These are phyloP conservation scores for Ophiocordyceps robertsii DNA, from an alignment of 2,329 filamentous ascomycete species.

Conservation along the genomic window DNA sequence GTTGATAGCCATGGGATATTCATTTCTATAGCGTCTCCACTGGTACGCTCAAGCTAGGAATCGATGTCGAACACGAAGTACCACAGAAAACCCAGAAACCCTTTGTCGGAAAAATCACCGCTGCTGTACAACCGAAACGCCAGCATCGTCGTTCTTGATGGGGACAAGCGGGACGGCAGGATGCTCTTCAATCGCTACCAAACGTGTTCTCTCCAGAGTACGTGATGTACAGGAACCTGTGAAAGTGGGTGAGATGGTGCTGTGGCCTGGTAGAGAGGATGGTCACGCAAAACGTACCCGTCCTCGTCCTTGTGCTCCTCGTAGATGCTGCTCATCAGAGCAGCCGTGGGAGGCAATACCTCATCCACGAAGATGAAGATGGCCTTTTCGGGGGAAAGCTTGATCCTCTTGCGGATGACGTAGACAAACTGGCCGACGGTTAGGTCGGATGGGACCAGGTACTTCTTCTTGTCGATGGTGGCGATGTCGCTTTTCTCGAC, in stretches of 20 bases:
- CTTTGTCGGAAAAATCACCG: slow-evolving; percentile 11
- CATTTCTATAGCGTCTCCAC: no score
- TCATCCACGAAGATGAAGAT: slow-evolving; percentile 99
- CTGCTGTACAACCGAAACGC: slow-evolving; percentile 21
- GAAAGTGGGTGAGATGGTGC: neutral
- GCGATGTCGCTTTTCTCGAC: slow-evolving; percentile 99
- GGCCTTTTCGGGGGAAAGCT: slow-evolving; percentile 98
- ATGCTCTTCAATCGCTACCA: slow-evolving; percentile 31
- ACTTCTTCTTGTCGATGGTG: slow-evolving; percentile 99
- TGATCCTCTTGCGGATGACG: slow-evolving; percentile 99
- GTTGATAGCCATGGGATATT: no score
- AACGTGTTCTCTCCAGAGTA: slow-evolving; percentile 99
- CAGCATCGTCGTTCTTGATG: slow-evolving; percentile 15
- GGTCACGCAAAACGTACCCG: slow-evolving; percentile 30
- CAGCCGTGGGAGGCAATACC: slow-evolving; percentile 88
- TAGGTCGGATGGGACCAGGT: slow-evolving; percentile 90
- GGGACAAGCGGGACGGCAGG: slow-evolving; percentile 1
- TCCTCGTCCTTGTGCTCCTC: slow-evolving; percentile 93
- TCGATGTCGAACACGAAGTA: no score
- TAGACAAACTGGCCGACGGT: slow-evolving; percentile 99
- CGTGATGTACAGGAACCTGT: slow-evolving; percentile 93
- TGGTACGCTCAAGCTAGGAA: no score
- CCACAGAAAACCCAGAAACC: slow-evolving; percentile 7
- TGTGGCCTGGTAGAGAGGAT: neutral
- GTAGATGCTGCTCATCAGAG: slow-evolving; percentile 98